Base-by-base conservation (phyloP, 495 filamentous ascomycete genomes). In the Hypoxylon fuscum region DNA sequence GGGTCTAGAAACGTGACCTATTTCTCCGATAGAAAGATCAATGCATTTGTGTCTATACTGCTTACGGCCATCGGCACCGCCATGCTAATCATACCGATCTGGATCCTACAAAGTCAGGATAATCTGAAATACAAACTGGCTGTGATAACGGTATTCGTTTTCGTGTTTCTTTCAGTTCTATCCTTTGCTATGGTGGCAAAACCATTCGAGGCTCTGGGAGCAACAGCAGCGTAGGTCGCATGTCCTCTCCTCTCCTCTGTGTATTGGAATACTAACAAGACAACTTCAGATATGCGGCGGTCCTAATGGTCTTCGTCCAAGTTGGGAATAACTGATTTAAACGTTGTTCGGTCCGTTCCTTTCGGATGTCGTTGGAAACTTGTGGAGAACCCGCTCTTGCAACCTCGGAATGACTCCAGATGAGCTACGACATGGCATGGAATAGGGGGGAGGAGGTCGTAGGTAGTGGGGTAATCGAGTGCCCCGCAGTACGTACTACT, bases 281-380 rank as follows among this genome's bases (percentile, higher is more conserved):
- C 14, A n/a, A n/a, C 17, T 6, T 27, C 34, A 73, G 70, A 17
- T 76, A 76, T 53, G 64, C 66, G 7, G 70, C 72, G 1, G 68
- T 74, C 8, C 43, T 76, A 12, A 72, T 74, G 66, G 71, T 75
- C 5, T 75, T 75, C 38, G 42, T 75, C 47, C 72, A 76, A 40
- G 43, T 74, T 5, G 51, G 51, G 6, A 3, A 27, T 18, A 35
- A 23, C 25, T 44, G 40, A 55, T 15, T 2, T 34, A 34, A 10
- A 7, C 8, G n/a, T 12, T 34, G 31, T 11, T 2, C 31, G 31
- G n/a, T n/a, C n/a, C n/a, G n/a, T n/a, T n/a, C n/a, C n/a, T n/a
- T n/a, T n/a, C n/a, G n/a, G n/a, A n/a, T n/a, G n/a, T n/a, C n/a
- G n/a, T n/a, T n/a, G n/a, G n/a, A n/a, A n/a, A n/a, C n/a, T n/a